A percentile compares a stretch with the other conserved stretches of the same genome.
Conservation (phyloP, 306 rosid species). For the Quercus mongolica region DNA sequence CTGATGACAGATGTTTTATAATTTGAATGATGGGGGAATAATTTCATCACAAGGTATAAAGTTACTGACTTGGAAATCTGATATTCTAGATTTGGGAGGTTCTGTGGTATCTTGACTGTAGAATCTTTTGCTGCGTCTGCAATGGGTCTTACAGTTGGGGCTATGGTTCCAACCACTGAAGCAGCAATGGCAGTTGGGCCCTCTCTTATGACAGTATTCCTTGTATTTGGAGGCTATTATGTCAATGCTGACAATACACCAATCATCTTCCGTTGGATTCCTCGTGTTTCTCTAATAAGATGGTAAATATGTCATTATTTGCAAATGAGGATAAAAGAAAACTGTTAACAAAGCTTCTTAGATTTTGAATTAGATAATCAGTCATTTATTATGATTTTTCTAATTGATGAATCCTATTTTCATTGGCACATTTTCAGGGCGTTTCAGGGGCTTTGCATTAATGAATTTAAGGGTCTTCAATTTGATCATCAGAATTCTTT, state of each 20-base stretch:
- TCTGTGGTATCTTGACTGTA: conserved; percentile 79
- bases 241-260: conserved; percentile 88
- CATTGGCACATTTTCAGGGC: conserved; percentile 67
- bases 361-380: not conserved
- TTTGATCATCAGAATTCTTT: conserved; percentile 82
- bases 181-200: conserved; percentile 98
- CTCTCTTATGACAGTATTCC: conserved; percentile 87
- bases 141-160: conserved; percentile 96
- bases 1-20: not conserved
- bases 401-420: conserved; percentile 15
- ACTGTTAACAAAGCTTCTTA: not conserved
- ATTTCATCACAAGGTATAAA: conserved; percentile 2
- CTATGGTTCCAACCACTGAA: conserved; percentile 93
- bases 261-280: conserved; percentile 92
- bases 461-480: conserved; percentile 80
- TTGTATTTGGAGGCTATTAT: conserved; percentile 93
- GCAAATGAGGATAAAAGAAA: not conserved
- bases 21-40: not conserved
- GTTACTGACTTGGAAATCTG: conserved; percentile 24
- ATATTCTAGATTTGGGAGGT: conserved; percentile 69
- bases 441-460: conserved; percentile 90
- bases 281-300: conserved; percentile 80
- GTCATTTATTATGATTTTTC: conserved; percentile 2
- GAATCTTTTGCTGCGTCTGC: conserved; percentile 98
- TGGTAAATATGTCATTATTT: conserved; percentile 51